These are phyloP conservation scores for Fagus sylvatica DNA, from an alignment of 306 rosid genomes.

Conservation along the genomic window DNA sequence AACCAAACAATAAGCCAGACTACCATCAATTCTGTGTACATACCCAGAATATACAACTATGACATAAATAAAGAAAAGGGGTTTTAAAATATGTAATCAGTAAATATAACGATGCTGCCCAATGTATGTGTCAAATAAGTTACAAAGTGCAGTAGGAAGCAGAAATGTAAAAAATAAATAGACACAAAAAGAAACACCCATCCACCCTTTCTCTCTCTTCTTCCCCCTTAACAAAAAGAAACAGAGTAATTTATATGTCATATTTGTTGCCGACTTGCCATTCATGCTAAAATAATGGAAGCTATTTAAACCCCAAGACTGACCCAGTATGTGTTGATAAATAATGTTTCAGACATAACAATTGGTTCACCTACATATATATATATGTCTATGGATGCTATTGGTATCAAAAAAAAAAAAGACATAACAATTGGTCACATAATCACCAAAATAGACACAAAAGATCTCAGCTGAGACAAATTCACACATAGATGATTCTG, in stretches of 20 bases:
- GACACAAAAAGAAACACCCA: not conserved
- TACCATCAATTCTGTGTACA: not conserved
- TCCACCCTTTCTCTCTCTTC: too few species aligned
- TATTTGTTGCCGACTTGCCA: not conserved
- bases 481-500: not conserved
- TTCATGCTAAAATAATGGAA: conserved; percentile 1
- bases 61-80: not conserved
- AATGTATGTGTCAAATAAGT: not conserved
- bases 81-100: not conserved
- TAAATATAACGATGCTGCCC: not conserved
- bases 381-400: too few species aligned
- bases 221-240: too few species aligned
- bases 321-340: not conserved
- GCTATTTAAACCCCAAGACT: not conserved
- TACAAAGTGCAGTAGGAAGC: not conserved
- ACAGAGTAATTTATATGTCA: not conserved
- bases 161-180: not conserved
- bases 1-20: conserved; percentile 12
- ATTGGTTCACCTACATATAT: too few species aligned
- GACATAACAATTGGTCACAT: not conserved
- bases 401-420: not conserved
- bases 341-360: not conserved
- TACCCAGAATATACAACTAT: not conserved
- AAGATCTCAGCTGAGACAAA: not conserved
- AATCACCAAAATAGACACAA: not conserved